Base-by-base conservation (phyloP, 805 yeast genomes). In the Metschnikowia colocasiae region DNA sequence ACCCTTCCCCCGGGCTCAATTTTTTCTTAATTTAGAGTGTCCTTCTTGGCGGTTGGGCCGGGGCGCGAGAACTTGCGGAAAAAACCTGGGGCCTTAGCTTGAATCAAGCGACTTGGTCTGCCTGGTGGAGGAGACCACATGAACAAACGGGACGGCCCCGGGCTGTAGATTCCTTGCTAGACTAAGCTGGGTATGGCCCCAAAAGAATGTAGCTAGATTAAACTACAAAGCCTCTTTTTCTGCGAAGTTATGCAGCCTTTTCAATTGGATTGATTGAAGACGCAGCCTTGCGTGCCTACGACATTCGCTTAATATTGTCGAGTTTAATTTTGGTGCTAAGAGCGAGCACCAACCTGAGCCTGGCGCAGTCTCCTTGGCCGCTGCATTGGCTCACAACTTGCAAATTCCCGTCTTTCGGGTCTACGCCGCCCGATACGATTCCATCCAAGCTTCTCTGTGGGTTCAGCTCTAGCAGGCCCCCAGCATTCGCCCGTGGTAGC, bases 231-330 rank as follows among this genome's bases (percentile, higher is more conserved):
- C 9, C n/a, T 8, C 9, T 12, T 20, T 10, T 18, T 33, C 15
- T 33, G 23, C 36, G n/a, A 33, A 33, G 36, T 33, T 19, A 19
- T 33, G 36, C 36, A 33, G 34, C 18, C 18, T 7, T 19, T 33
- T 5, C 8, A 18, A 19, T 19, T 16, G 9, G 12, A 33, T 18
- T 33, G 36, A 19, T 20, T 19, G 23, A 20, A 20, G 13, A 33
- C 22, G 36, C 36, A 33, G 22, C 15, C 36, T 33, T 33, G 36
- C 36, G 36, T 31, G 34, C 23, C 36, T 33, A 20, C 25, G 36
- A 19, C 25, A 19, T 33, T 33, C 36, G 36, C 36, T 20, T 33
- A 33, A 33, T 33, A 33, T 33, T 33, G 36, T 33, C 36, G 36
- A 19, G 23, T 33, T 33, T 33, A 19, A 19, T 12, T 33, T 13